Conservation (phyloP, 805 yeast genomes). For the Priceomyces haplophilus region DNA sequence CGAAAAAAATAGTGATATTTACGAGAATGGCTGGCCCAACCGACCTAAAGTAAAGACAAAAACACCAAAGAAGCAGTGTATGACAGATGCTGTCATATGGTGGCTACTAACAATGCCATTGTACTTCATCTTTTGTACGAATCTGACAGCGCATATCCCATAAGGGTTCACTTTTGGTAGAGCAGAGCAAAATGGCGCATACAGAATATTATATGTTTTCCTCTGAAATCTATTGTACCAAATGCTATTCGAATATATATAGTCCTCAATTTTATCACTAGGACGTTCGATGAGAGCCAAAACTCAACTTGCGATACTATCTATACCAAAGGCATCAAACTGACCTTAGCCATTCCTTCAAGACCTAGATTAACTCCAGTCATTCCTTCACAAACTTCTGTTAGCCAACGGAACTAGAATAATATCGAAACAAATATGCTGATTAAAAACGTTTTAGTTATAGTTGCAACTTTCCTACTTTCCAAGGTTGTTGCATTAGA, state of each 20-base stretch:
- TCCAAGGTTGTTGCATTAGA: slow-evolving; percentile 3
- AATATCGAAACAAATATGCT: not conserved
- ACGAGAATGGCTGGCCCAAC: slow-evolving; percentile 1
- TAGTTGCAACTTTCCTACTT: slow-evolving; percentile 1
- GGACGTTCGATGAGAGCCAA: no score
- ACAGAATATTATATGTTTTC: no score
- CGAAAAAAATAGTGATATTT: not conserved
- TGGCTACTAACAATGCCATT: no score
- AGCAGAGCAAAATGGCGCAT: no score
- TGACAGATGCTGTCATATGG: no score
- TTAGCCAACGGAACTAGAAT: not conserved
- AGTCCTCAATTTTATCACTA: no score
- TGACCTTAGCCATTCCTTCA: not conserved
- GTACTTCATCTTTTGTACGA: no score
- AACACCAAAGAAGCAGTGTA: not conserved
- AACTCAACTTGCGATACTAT: no score
- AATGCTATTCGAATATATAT: no score
- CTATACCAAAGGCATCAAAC: not conserved
- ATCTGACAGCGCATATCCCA: no score
- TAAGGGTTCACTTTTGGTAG: no score
- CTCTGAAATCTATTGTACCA: no score
- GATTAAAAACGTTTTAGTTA: not conserved
- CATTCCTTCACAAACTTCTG: not conserved
- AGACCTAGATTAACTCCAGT: not conserved
- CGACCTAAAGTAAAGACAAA: not conserved